Evolutionary conservation across 768 basidiomycete genomes (phyloP).

Genomic region (Hygrocybe punicea): DNA sequence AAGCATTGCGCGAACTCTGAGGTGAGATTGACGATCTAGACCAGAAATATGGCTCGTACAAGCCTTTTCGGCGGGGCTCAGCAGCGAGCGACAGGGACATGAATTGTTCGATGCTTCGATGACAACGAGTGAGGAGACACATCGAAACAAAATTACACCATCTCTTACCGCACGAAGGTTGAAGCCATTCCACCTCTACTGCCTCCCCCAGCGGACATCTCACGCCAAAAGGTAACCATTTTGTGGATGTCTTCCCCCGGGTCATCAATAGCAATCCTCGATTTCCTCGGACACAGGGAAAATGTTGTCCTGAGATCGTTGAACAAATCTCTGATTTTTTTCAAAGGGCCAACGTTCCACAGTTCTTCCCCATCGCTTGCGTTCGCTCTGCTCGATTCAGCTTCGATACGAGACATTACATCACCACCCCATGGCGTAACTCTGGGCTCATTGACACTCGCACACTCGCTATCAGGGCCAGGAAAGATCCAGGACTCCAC

Average conservation of each 20-base stretch:
- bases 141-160: constrained; percentile 4
- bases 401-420: constrained; percentile 43
- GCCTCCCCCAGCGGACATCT: constrained; percentile 41
- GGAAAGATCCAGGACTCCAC: constrained; percentile 68
- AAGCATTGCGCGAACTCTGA: constrained; percentile 36
- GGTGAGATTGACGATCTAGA: constrained; percentile 38
- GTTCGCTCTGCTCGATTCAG: constrained; percentile 46
- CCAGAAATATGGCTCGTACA: constrained; percentile 81
- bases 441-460: constrained; percentile 42
- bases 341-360: constrained; percentile 43
- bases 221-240: constrained; percentile 58
- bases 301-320: constrained; percentile 50
- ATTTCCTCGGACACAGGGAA: constrained; percentile 48
- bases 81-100: constrained; percentile 73
- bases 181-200: constrained; percentile 41
- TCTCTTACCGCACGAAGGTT: constrained; percentile 64
- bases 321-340: constrained; percentile 45
- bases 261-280: constrained; percentile 36
- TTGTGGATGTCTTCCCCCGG: constrained; percentile 45
- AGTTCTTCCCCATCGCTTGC: constrained; percentile 43
- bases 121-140: constrained; percentile 2
- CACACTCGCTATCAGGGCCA: constrained; percentile 29
- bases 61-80: constrained; percentile 68
- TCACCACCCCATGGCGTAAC: constrained; percentile 72
- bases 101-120: constrained; percentile 65